Evolutionary conservation across 768 basidiomycete species (phyloP), one percentile per base, ranked within the genome.

Genomic region (Russula emetica): DNA sequence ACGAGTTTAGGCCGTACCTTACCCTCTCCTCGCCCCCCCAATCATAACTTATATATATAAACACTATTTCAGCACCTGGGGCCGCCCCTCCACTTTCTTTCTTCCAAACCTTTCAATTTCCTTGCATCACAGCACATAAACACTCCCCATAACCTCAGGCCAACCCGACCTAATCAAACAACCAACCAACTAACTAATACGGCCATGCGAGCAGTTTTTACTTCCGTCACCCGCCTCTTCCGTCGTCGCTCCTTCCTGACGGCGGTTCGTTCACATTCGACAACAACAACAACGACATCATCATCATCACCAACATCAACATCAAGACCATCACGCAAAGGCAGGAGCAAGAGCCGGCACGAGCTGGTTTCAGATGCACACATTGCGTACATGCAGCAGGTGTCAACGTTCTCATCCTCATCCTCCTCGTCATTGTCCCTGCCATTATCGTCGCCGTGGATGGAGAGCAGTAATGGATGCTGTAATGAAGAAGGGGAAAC

Each of bases 291-390:
- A 9, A 0, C 42, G 7, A 3, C 38, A 40, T 40, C 38, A 38
- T 14, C 42, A 16, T 40, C 42, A n/a, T 44, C 42, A 20, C 42
- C 18, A 2, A 38, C 42, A 44, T 9, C 18, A 20, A 2, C 42
- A 44, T 1, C 20, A 8, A 20, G 7, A 44, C 8, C 6, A 8
- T 3, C 18, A 10, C 44, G 44, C 20, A 44, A 44, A n/a, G n/a
- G n/a, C 45, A 47, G 22, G 45, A n/a, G 11, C 58, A 64, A 64
- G 45, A 56, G 59, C 49, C 63, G 63, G 24, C 63, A 64, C 49
- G 63, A 64, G 63, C 59, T 60, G 22, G 42, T 64, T 24, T 64
- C 59, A 32, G 63, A 64, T 8, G 63, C 63, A 9, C 49, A 64
- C 49, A 24, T 52, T 18, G 54, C 63, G 9, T 64, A 55, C 49